Percentiles rank a stretch among this genome's conserved stretches.
Conservation (phyloP, 352 stramenopile species). For the Salisapilia sapeloensis region DNA sequence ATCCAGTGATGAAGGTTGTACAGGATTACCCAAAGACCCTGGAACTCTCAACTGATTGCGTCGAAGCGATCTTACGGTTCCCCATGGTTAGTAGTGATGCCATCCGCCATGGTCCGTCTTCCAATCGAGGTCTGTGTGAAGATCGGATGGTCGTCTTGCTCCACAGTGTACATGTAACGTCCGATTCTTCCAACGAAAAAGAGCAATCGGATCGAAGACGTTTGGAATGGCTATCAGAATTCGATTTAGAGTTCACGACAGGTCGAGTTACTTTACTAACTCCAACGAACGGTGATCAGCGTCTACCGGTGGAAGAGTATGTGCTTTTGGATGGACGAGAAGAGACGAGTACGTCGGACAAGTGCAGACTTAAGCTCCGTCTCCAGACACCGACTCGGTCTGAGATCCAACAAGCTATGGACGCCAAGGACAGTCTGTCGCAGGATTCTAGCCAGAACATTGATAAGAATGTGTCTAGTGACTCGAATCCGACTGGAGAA, state of each 20-base stretch:
- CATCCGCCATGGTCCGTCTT: constrained; percentile 63
- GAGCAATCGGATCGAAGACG: constrained; percentile 1
- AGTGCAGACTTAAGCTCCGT: constrained; percentile 25
- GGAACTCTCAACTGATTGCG: constrained; percentile 51
- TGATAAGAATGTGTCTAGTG: constrained; percentile 8
- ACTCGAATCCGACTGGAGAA: constrained; percentile 36
- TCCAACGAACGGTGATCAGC: constrained; percentile 36
- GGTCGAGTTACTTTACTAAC: constrained; percentile 24
- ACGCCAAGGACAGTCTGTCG: constrained; percentile 46
- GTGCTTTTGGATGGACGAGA: constrained; percentile 20
- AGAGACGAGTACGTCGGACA: constrained; percentile 13
- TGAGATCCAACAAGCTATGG: constrained; percentile 23
- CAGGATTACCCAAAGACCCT: constrained; percentile 30
- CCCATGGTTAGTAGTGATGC: constrained; percentile 73
- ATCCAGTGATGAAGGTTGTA: not conserved
- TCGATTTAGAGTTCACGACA: constrained; percentile 34
- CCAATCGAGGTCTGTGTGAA: constrained; percentile 65
- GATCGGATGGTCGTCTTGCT: constrained; percentile 56
- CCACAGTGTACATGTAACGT: constrained; percentile 39
- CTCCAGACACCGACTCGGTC: constrained; percentile 24
- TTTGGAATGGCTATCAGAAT: constrained; percentile 56
- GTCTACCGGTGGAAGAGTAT: constrained; percentile 18
- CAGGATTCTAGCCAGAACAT: constrained; percentile 47
- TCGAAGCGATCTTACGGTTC: constrained; percentile 61
- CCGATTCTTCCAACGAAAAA: constrained; percentile 1